These are phyloP conservation scores for Talaromyces adpressus DNA, from an alignment of 495 filamentous ascomycete genomes.

Conservation along the genomic window DNA sequence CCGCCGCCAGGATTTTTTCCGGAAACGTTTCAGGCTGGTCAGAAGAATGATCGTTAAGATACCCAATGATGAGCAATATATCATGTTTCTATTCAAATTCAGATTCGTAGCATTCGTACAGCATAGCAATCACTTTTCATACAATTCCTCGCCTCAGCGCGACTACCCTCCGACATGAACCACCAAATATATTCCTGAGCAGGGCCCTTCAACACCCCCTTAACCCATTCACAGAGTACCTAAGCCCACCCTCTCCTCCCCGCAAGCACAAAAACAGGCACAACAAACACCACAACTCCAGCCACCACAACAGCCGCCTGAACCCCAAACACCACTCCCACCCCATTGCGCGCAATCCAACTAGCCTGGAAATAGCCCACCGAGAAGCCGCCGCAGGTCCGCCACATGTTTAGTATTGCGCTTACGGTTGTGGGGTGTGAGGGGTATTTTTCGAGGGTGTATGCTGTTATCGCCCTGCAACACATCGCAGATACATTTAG, in stretches of 20 bases:
- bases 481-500: too few relatives aligned
- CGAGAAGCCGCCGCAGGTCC: constrained; percentile 37
- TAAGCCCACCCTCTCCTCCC: background rate
- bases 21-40: constrained; percentile 32
- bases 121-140: background rate
- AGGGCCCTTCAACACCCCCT: background rate
- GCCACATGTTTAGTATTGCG: constrained; percentile 37
- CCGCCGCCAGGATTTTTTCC: constrained; percentile 42
- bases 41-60: constrained; percentile 12
- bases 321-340: constrained; percentile 36
- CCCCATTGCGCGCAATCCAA: constrained; percentile 34
- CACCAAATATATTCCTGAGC: too few relatives aligned
- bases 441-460: constrained; percentile 36
- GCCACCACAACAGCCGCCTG: constrained; percentile 35
- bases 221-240: background rate
- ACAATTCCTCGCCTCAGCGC: background rate
- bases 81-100: background rate
- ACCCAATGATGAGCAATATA: background rate
- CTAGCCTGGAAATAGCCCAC: constrained; percentile 41
- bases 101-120: background rate
- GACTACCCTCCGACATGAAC: background rate
- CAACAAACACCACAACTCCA: constrained; percentile 22
- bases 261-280: constrained; percentile 20
- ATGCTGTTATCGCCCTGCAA: constrained; percentile 29
- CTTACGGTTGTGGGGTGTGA: constrained; percentile 31